These are phyloP conservation scores for Tolypocladium guangdongense DNA, from an alignment of 2,329 filamentous ascomycete species.

Conservation along the genomic window DNA sequence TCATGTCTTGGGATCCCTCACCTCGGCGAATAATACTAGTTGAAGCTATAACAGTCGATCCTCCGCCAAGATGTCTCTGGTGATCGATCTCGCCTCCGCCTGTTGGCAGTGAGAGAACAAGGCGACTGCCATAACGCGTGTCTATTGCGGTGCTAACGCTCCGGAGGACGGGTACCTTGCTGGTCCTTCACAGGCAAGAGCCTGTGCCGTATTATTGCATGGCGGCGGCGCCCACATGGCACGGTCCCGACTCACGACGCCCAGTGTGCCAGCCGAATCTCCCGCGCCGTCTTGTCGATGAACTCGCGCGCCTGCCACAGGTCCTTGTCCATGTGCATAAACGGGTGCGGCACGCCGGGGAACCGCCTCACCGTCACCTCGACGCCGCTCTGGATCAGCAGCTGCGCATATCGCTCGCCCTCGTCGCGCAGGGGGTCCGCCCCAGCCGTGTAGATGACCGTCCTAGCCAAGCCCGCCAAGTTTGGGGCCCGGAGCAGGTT, in stretches of 20 bases:
- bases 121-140: no score
- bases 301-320: constrained; percentile 24
- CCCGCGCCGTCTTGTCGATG: constrained; percentile 20
- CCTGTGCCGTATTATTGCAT: no score
- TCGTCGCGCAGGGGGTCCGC: constrained; percentile 37
- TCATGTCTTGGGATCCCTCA: no score
- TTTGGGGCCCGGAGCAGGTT: constrained; percentile 24
- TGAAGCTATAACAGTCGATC: no score
- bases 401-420: constrained; percentile 33
- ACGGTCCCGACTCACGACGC: not conserved
- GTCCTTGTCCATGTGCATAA: constrained; percentile 35
- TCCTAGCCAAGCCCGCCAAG: constrained; percentile 22
- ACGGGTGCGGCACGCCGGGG: constrained; percentile 35
- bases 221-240: no score
- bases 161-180: no score
- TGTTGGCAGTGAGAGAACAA: no score
- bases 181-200: no score
- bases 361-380: constrained; percentile 35
- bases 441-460: constrained; percentile 30
- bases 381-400: constrained; percentile 30
- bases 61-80: no score
- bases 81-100: no score
- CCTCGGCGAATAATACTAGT: no score
- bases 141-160: no score
- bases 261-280: constrained; percentile 17